phyloP scores from a whole-genome alignment of 2,329 filamentous ascomycete genomes.

The Penicillium olsonii region DNA sequence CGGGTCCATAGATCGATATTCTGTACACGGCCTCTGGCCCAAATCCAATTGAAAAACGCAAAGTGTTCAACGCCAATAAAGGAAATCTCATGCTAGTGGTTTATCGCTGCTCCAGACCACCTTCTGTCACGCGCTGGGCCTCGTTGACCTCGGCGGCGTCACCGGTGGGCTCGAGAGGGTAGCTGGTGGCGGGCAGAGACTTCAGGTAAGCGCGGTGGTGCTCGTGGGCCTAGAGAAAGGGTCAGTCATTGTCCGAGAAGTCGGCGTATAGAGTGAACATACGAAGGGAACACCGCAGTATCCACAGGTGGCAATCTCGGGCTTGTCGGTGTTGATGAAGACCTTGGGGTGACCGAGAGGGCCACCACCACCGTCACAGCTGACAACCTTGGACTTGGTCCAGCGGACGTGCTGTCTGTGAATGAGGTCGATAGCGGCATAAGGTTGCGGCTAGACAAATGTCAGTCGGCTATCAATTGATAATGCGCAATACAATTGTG shows the following conservation, averaged over 20 bases:
- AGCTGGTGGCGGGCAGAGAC: constrained; percentile 75
- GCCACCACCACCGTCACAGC: constrained; percentile 90
- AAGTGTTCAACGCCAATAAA: constrained; percentile 40
- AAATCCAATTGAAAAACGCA: constrained; percentile 29
- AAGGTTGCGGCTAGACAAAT: constrained; percentile 71
- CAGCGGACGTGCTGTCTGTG: constrained; percentile 94
- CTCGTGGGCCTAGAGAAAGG: constrained; percentile 73
- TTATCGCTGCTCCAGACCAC: constrained; percentile 63
- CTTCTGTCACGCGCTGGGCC: constrained; percentile 60
- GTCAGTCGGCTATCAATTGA: constrained; percentile 2
- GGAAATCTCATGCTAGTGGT: constrained; percentile 30
- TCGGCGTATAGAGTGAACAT: constrained; percentile 46
- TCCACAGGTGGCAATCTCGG: constrained; percentile 83
- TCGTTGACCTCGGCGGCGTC: constrained; percentile 61
- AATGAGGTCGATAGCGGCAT: constrained; percentile 90
- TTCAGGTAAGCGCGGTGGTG: constrained; percentile 83
- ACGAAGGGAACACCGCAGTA: constrained; percentile 96
- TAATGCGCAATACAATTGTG: constrained; percentile 1
- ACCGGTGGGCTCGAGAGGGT: constrained; percentile 70
- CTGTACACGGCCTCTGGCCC: constrained; percentile 38
- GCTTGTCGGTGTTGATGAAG: constrained; percentile 98
- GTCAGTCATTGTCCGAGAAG: neutral
- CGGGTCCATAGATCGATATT: constrained; percentile 36
- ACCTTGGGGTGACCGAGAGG: constrained; percentile 86
- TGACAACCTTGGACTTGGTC: constrained; percentile 78